These are phyloP conservation scores for Fusarium graminum DNA, from an alignment of 2,329 filamentous ascomycete genomes.

Conservation along the genomic window DNA sequence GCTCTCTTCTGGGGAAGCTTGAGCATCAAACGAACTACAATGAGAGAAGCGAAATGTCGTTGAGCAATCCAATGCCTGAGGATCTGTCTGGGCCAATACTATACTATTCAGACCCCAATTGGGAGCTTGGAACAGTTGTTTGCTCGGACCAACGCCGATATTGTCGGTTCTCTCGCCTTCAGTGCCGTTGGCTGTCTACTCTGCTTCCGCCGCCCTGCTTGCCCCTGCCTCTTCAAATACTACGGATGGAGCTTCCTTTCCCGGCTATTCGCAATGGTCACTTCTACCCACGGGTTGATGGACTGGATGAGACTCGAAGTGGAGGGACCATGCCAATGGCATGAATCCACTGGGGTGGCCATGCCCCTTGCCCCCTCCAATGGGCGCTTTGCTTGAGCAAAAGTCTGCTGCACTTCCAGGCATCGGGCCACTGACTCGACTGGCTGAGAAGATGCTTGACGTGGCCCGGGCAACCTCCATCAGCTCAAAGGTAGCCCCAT, in stretches of 20 bases:
- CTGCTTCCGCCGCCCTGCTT: conserved; percentile 8
- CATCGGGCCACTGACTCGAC: conserved; percentile 45
- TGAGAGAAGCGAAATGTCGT: conserved; percentile 27
- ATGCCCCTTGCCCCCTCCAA: conserved; percentile 46
- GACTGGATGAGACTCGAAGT: conserved; percentile 46
- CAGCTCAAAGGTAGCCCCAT: conserved; percentile 43
- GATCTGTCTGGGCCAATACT: conserved; percentile 16
- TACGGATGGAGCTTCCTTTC: conserved; percentile 40
- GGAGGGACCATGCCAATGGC: conserved; percentile 46
- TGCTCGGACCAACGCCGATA: conserved; percentile 34
- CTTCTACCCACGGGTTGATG: conserved; percentile 41
- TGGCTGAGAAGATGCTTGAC: conserved; percentile 19
- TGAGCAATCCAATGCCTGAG: conserved; percentile 25
- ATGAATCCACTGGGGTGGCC: conserved; percentile 46
- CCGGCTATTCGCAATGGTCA: conserved; percentile 30
- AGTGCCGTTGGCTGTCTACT: conserved; percentile 9
- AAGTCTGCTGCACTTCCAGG: conserved; percentile 47
- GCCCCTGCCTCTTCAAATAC: conserved; percentile 34
- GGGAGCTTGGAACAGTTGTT: conserved; percentile 34
- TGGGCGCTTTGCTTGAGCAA: conserved; percentile 45
- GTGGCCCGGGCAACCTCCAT: conserved; percentile 42
- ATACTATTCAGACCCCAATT: conserved; percentile 37
- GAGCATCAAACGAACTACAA: conserved; percentile 18
- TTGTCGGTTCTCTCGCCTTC: conserved; percentile 24
- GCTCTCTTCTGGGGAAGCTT: conserved; percentile 24